A percentile compares a stretch with the other conserved stretches of the same genome.
These are phyloP conservation scores for Hibiscus mutabilis DNA, from an alignment of 345 rosid species.

Conservation along the genomic window DNA sequence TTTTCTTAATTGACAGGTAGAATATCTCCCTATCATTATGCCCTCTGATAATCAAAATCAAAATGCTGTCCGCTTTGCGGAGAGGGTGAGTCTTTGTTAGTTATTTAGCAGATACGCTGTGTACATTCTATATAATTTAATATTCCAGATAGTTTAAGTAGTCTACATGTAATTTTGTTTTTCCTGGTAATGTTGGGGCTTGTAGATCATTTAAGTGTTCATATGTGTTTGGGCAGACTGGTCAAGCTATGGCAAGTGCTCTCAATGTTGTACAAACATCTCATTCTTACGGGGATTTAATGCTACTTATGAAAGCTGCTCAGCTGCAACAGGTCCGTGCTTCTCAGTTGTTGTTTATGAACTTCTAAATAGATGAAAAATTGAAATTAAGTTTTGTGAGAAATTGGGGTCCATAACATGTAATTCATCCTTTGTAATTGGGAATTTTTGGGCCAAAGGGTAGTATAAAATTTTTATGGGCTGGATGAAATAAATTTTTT, in stretches of 20 bases:
- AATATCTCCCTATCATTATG: constrained; percentile 75
- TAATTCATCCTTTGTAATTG: not conserved
- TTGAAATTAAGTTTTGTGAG: not conserved
- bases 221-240: constrained; percentile 46
- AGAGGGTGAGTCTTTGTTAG: constrained; percentile 52
- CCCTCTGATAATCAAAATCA: constrained; percentile 63
- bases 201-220: constrained; percentile 18
- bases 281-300: constrained; percentile 84
- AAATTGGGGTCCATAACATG: not conserved
- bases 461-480: not conserved
- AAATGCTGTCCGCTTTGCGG: constrained; percentile 58
- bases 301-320: constrained; percentile 70
- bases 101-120: not conserved
- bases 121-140: not conserved
- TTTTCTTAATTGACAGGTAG: constrained; percentile 47
- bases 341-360: constrained; percentile 7
- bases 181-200: not conserved
- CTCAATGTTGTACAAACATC: constrained; percentile 78
- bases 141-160: not conserved
- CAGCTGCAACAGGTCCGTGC: constrained; percentile 47
- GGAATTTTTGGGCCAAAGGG: not conserved
- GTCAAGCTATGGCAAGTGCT: constrained; percentile 64
- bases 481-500: not conserved
- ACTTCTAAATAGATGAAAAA: not conserved
- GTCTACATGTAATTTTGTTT: not conserved